phyloP scores from a whole-genome alignment of 2,329 filamentous ascomycete species.

The Cytospora chrysosperma region DNA sequence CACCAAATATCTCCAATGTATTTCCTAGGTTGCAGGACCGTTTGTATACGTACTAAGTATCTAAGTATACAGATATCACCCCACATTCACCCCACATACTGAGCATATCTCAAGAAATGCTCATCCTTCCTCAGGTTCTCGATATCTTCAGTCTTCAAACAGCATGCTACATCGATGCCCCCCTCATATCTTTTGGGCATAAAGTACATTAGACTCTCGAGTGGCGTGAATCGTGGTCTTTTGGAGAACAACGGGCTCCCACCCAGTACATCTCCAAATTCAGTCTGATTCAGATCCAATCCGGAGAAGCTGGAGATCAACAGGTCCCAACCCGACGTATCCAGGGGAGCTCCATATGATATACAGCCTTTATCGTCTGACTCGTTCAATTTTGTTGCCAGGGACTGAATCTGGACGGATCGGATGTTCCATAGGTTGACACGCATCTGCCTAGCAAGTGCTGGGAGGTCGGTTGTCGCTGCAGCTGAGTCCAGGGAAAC shows the following conservation, averaged over 20 bases:
- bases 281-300: not conserved
- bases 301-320: slow-evolving; percentile 16
- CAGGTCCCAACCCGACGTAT: slow-evolving; percentile 12
- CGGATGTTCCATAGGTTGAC: slow-evolving; percentile 1
- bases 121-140: slow-evolving; percentile 5
- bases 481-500: not conserved
- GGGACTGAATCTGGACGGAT: slow-evolving; percentile 12
- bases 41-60: not conserved
- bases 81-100: slow-evolving; percentile 10
- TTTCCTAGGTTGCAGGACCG: not conserved
- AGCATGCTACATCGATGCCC: slow-evolving; percentile 14
- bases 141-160: slow-evolving; percentile 10
- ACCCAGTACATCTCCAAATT: slow-evolving; percentile 17
- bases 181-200: slow-evolving; percentile 14
- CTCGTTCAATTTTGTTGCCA: slow-evolving; percentile 17
- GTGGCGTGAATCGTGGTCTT: slow-evolving; percentile 7
- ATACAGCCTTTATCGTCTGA: slow-evolving; percentile 14
- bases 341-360: slow-evolving; percentile 6
- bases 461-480: slow-evolving; percentile 2
- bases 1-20: not conserved
- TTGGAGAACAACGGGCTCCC: slow-evolving; percentile 11
- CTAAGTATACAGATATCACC: no score
- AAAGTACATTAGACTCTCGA: slow-evolving; percentile 17
- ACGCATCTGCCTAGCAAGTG: slow-evolving; percentile 10
- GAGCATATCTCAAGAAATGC: slow-evolving; percentile 9